phyloP scores from a whole-genome alignment of 345 rosid genomes.

The Lumnitzera racemosa region DNA sequence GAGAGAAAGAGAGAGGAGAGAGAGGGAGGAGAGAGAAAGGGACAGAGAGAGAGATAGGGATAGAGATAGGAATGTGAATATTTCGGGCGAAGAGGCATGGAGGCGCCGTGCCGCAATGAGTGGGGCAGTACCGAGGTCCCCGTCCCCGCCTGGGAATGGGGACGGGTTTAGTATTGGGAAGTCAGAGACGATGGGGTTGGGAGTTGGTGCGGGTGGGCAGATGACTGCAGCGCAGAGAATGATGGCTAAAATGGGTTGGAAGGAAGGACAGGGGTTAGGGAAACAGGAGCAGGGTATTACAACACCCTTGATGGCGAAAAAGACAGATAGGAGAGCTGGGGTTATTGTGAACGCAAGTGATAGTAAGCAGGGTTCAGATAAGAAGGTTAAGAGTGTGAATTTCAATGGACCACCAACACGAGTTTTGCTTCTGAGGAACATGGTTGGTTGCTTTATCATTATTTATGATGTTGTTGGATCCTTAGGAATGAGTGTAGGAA shows the following conservation, averaged over 20 bases:
- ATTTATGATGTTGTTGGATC: background rate
- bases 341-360: conserved; percentile 94
- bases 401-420: conserved; percentile 80
- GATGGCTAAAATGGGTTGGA: conserved; percentile 99
- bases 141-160: conserved; percentile 58
- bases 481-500: background rate
- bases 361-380: conserved; percentile 39
- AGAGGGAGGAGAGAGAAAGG: conserved; percentile 43
- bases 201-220: conserved; percentile 95
- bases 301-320: conserved; percentile 94
- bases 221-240: conserved; percentile 99
- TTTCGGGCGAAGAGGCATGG: conserved; percentile 98
- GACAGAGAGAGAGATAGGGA: conserved; percentile 34
- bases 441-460: conserved; percentile 38
- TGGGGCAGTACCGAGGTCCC: conserved; percentile 50
- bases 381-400: conserved; percentile 88
- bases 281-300: conserved; percentile 95
- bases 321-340: conserved; percentile 97
- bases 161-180: conserved; percentile 73
- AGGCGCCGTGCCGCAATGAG: conserved; percentile 91
- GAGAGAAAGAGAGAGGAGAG: conserved; percentile 59
- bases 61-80: conserved; percentile 31
- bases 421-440: conserved; percentile 81
- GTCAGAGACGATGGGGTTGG: conserved; percentile 83
- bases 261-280: conserved; percentile 97